These are phyloP conservation scores for Monosporozyma servazzii DNA, from an alignment of 805 yeast species.

Conservation along the genomic window DNA sequence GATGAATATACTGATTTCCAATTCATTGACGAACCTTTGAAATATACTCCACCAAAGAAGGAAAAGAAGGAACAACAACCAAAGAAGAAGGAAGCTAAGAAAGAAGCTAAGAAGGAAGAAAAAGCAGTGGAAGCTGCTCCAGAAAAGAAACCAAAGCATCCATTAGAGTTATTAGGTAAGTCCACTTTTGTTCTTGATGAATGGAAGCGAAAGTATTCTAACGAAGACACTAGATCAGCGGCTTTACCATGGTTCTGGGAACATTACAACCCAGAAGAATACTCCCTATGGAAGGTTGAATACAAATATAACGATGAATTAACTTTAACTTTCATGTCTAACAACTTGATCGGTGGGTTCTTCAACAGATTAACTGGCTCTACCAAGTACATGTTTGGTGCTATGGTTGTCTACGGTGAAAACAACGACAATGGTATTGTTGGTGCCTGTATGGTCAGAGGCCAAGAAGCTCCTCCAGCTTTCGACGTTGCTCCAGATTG, in stretches of 20 bases:
- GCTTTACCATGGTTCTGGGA: constrained; percentile 99
- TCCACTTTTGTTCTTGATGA: constrained; percentile 66
- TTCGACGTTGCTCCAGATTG: constrained; percentile 98
- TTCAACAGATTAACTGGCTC: constrained; percentile 90
- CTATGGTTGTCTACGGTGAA: constrained; percentile 93
- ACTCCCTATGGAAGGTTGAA: constrained; percentile 91
- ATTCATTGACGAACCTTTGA: constrained; percentile 54
- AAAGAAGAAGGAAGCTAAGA: constrained; percentile 21
- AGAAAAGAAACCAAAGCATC: constrained; percentile 79
- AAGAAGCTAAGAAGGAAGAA: constrained; percentile 15
- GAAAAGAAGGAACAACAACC: constrained; percentile 38
- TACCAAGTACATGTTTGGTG: constrained; percentile 88
- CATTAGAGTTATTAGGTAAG: constrained; percentile 76
- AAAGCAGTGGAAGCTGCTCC: constrained; percentile 34
- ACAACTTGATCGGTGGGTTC: constrained; percentile 97
- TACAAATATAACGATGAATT: constrained; percentile 98
- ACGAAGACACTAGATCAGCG: constrained; percentile 89
- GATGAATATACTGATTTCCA: constrained; percentile 42
- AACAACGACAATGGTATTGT: constrained; percentile 96
- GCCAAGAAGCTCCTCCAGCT: constrained; percentile 84
- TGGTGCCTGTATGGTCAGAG: constrained; percentile 93
- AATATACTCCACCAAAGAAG: constrained; percentile 42
- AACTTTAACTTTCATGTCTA: constrained; percentile 95
- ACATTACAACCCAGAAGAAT: constrained; percentile 83
- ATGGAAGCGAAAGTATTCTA: constrained; percentile 95